Percentiles rank a stretch among this genome's conserved stretches.
Conservation (phyloP, 2,329 filamentous ascomycete genomes). For the Colletotrichum aenigma region DNA sequence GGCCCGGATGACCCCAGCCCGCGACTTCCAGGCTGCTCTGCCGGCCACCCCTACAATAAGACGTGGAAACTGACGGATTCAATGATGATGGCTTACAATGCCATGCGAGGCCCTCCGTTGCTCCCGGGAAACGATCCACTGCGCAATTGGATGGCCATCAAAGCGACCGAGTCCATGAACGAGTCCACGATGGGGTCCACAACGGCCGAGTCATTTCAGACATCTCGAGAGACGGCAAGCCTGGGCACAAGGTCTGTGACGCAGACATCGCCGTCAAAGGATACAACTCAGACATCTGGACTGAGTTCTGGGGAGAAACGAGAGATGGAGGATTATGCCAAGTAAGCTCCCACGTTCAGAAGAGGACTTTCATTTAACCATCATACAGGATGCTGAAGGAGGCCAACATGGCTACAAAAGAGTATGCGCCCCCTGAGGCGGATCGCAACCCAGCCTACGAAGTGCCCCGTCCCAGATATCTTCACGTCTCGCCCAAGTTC, state of each 20-base stretch:
- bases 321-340: neutral
- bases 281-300: neutral
- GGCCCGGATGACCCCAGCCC: neutral
- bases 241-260: neutral
- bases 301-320: neutral
- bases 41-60: conserved; percentile 14
- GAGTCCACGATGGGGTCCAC: neutral
- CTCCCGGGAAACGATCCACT: conserved; percentile 27
- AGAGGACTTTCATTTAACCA: neutral
- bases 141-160: conserved; percentile 27
- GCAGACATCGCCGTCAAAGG: neutral
- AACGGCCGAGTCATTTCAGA: neutral
- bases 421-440: conserved; percentile 3
- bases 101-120: conserved; percentile 33
- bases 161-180: neutral
- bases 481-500: conserved; percentile 13
- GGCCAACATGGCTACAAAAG: neutral
- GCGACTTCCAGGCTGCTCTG: conserved; percentile 14
- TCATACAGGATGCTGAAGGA: conserved; percentile 10
- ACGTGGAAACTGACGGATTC: conserved; percentile 27
- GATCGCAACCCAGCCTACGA: conserved; percentile 10
- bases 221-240: neutral
- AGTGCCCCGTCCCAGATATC: conserved; percentile 20
- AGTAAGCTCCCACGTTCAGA: neutral
- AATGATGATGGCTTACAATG: conserved; percentile 33